Evolutionary conservation across 345 rosid species (phyloP), one percentile per base, ranked within the genome.

Genomic region (Hevea brasiliensis): DNA sequence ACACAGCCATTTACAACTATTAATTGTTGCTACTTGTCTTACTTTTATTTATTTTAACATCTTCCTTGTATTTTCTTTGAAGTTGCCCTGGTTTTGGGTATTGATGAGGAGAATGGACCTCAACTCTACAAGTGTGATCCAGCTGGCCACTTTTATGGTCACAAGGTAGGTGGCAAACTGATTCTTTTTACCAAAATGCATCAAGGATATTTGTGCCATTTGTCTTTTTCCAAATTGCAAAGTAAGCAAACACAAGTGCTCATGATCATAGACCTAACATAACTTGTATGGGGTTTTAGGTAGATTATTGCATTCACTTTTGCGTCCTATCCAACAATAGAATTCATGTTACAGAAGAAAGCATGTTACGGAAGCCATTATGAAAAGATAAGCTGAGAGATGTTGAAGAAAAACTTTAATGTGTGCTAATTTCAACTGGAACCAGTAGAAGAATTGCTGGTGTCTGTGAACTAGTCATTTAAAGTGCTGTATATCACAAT

Each of bases 51-150:
- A 13, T 61, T 20, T 41, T 67, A 37, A 59, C 13, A 17, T 40
- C n/a, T 27, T 40, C 56, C 62, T 26, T 62, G 51, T 55, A 29
- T 56, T 67, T 68, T 29, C 65, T 64, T 74, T 68, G 73, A 76
- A 95, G 99, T 96, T 91, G 97, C 98, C 51, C 91, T 96, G 96
- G 92, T 96, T 70, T 74, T 96, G 82, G 96, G 97, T 61, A 89
- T 96, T 72, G 99, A 96, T 78, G 99, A 96, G 68, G 99, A 96
- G 86, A 81, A 75, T 61, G 99, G 99, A 67, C 96, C 99, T 54
- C 84, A 84, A 58, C 93, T 96, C 32, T 96, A 89, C 84, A 93
- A 96, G 71, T 96, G 98, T 86, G 99, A 96, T 76, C 99, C 99
- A 53, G 99, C 99, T 41, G 98, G 99, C 70, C 98, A 90, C 81